phyloP scores from a whole-genome alignment of 2,329 filamentous ascomycete species.

The Ramichloridium luteum region DNA sequence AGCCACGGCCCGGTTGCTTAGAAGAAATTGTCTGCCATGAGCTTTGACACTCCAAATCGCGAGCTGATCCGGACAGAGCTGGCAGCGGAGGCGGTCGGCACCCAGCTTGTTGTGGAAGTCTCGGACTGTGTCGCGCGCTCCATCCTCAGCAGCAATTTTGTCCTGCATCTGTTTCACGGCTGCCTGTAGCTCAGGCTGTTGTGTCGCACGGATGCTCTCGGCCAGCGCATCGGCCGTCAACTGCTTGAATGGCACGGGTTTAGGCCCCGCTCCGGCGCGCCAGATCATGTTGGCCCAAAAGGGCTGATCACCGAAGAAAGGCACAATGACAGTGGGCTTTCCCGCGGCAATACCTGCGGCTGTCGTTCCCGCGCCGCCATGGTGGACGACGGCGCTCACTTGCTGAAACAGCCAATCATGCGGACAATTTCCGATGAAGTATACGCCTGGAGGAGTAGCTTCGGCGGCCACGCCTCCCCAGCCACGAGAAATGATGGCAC shows the following conservation, averaged over 20 bases:
- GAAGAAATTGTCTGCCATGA: background rate
- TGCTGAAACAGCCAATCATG: slow-evolving; percentile 46
- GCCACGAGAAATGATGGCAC: slow-evolving; percentile 41
- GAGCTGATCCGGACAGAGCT: background rate
- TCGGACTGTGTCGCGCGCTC: background rate
- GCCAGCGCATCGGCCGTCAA: slow-evolving; percentile 34
- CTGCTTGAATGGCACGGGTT: slow-evolving; percentile 68
- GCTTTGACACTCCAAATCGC: background rate
- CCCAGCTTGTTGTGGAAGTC: slow-evolving; percentile 1
- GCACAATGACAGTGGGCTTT: slow-evolving; percentile 40
- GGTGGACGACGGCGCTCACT: slow-evolving; percentile 43
- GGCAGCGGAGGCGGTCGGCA: background rate
- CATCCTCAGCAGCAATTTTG: background rate
- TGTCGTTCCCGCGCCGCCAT: slow-evolving; percentile 46
- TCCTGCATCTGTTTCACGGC: background rate
- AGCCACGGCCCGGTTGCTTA: background rate
- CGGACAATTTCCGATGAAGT: slow-evolving; percentile 40
- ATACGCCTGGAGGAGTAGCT: slow-evolving; percentile 27
- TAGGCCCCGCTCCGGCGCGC: slow-evolving; percentile 43
- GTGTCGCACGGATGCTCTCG: slow-evolving; percentile 30
- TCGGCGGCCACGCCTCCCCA: slow-evolving; percentile 34
- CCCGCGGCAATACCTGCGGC: slow-evolving; percentile 39
- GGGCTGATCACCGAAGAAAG: slow-evolving; percentile 45
- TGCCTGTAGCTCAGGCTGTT: background rate
- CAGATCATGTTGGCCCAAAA: slow-evolving; percentile 40